Conservation (phyloP, 2,329 filamentous ascomycete species). For the Zymoseptoria ardabiliae region DNA sequence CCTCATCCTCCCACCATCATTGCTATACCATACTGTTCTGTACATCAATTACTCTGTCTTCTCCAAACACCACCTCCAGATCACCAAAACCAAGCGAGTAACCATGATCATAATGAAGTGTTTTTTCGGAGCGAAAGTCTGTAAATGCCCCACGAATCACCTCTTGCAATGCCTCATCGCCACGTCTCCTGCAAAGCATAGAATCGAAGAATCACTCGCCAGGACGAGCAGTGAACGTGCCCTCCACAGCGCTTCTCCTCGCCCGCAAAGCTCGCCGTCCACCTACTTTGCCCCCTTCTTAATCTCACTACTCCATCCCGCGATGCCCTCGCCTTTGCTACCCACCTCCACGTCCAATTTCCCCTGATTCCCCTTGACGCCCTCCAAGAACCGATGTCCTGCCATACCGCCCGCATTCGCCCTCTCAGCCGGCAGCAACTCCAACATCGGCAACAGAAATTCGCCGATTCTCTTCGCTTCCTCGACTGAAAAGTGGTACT, state of each 20-base stretch:
- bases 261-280: neutral
- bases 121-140: neutral
- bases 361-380: constrained; percentile 70
- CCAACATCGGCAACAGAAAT: constrained; percentile 85
- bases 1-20: neutral
- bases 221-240: neutral
- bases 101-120: neutral
- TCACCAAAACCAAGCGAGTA: neutral
- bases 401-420: constrained; percentile 97
- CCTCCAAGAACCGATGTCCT: constrained; percentile 71
- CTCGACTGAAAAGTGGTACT: constrained; percentile 87
- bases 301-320: constrained; percentile 85
- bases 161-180: neutral
- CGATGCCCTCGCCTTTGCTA: constrained; percentile 81
- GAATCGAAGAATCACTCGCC: neutral
- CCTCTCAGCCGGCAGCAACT: constrained; percentile 76
- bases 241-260: neutral
- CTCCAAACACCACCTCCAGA: neutral
- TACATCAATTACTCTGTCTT: neutral
- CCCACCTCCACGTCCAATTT: constrained; percentile 71
- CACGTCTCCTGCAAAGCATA: neutral
- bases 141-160: neutral
- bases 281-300: constrained; percentile 60
- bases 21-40: neutral
- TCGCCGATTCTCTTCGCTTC: constrained; percentile 71